A percentile compares a stretch with the other conserved stretches of the same genome.
These are phyloP conservation scores for Nigrospora osmanthi DNA, from an alignment of 2,329 filamentous ascomycete species.

Conservation along the genomic window DNA sequence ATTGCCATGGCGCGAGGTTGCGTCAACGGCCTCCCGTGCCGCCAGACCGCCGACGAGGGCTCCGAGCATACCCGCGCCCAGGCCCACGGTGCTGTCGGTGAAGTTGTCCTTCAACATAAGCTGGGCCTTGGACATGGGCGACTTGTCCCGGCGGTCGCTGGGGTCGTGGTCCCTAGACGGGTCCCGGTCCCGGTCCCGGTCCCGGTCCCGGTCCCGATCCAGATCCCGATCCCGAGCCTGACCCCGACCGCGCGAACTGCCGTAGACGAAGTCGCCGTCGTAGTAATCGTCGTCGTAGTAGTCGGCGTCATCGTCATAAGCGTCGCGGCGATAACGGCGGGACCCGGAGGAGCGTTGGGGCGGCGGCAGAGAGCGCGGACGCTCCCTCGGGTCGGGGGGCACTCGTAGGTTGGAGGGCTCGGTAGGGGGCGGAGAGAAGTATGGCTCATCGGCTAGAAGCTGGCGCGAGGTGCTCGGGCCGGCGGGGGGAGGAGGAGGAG, in stretches of 20 bases:
- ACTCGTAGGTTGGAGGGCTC: conserved; percentile 12
- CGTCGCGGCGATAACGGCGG: background rate
- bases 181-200: background rate
- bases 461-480: background rate
- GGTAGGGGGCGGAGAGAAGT: conserved; percentile 17
- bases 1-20: conserved; percentile 21
- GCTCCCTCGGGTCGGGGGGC: conserved; percentile 12
- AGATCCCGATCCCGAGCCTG: background rate
- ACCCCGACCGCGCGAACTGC: background rate
- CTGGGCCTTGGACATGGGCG: conserved; percentile 30
- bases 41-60: conserved; percentile 47
- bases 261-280: background rate
- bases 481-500: background rate
- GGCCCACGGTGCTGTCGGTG: conserved; percentile 36
- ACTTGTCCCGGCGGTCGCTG: conserved; percentile 4
- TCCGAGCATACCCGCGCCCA: conserved; percentile 44
- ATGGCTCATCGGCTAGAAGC: conserved; percentile 30
- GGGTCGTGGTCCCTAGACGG: conserved; percentile 3
- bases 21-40: conserved; percentile 39
- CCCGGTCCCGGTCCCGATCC: background rate
- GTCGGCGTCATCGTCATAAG: conserved; percentile 2
- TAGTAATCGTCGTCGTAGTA: conserved; percentile 1
- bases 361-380: conserved; percentile 19
- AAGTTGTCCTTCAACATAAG: conserved; percentile 37
- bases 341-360: conserved; percentile 3